phyloP scores from a whole-genome alignment of 2,329 filamentous ascomycete species.

The Trichoderma asperellum region DNA sequence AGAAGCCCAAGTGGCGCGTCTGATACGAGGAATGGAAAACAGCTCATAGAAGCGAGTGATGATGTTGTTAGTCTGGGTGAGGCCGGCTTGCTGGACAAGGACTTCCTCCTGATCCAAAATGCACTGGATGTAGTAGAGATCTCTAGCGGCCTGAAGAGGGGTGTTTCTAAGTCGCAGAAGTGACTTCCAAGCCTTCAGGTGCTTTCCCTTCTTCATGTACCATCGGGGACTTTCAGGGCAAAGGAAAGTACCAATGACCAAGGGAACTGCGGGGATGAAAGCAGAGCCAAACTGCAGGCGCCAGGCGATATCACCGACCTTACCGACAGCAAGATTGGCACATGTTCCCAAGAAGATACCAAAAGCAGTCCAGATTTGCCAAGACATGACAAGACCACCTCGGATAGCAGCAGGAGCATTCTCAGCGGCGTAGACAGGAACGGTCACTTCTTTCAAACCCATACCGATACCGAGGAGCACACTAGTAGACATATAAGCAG shows the following conservation, averaged over 20 bases:
- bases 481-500: conserved; percentile 29
- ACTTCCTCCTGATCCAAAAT: conserved; percentile 41
- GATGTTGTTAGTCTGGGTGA: conserved; percentile 49
- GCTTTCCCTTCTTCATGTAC: conserved; percentile 65
- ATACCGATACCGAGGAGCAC: conserved; percentile 63
- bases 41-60: conserved; percentile 57
- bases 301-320: conserved; percentile 64
- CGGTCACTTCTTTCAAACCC: conserved; percentile 55
- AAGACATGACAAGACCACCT: conserved; percentile 58
- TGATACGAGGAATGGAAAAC: conserved; percentile 60
- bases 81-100: conserved; percentile 37
- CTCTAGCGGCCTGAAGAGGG: conserved; percentile 62
- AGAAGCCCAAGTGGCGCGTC: conserved; percentile 67
- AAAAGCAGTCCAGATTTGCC: conserved; percentile 60
- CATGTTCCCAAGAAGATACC: conserved; percentile 67
- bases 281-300: conserved; percentile 66
- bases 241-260: conserved; percentile 60
- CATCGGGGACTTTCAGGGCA: conserved; percentile 69
- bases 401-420: conserved; percentile 57
- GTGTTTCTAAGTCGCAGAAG: conserved; percentile 61
- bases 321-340: conserved; percentile 66
- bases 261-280: conserved; percentile 65
- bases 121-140: conserved; percentile 64
- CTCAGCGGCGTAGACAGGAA: conserved; percentile 59
- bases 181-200: conserved; percentile 59